These are phyloP conservation scores for Serendipita sp. DNA, from an alignment of 768 basidiomycete genomes.

Conservation along the genomic window DNA sequence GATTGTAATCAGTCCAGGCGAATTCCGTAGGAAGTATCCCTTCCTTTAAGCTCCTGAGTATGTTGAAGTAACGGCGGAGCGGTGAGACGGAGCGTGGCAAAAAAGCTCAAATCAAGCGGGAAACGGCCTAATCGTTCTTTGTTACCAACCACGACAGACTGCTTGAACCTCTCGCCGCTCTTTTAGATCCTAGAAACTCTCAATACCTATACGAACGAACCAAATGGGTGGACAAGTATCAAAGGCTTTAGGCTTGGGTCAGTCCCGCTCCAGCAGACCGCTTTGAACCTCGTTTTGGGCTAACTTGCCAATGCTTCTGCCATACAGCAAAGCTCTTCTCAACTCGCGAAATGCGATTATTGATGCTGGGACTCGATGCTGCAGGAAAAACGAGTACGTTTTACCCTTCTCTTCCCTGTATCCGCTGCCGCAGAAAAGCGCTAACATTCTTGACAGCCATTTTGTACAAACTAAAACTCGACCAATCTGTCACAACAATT, in stretches of 20 bases:
- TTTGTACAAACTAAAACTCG: conserved; percentile 96
- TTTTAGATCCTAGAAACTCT: background rate
- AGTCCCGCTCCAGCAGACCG: conserved; percentile 2
- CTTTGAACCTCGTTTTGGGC: background rate
- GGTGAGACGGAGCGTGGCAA: too few relatives aligned
- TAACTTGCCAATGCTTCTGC: conserved; percentile 7
- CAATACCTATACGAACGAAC: conserved; percentile 12
- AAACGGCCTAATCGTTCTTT: background rate
- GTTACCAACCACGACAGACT: background rate
- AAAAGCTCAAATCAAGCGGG: too few relatives aligned
- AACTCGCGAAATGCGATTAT: conserved; percentile 95
- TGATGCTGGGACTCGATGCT: conserved; percentile 95
- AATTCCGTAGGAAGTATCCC: too few relatives aligned
- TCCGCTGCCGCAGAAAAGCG: background rate
- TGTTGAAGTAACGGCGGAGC: too few relatives aligned
- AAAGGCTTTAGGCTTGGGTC: conserved; percentile 52
- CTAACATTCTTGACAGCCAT: conserved; percentile 43
- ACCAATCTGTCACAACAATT: conserved; percentile 96
- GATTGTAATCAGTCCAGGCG: too few relatives aligned
- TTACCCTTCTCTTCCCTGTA: background rate
- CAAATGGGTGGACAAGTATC: conserved; percentile 77
- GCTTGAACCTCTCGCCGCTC: background rate
- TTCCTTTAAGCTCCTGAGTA: too few relatives aligned
- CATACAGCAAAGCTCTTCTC: conserved; percentile 76
- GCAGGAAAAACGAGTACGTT: conserved; percentile 94